Conservation (phyloP, 805 yeast species). For the Ogataea parapolymorpha region DNA sequence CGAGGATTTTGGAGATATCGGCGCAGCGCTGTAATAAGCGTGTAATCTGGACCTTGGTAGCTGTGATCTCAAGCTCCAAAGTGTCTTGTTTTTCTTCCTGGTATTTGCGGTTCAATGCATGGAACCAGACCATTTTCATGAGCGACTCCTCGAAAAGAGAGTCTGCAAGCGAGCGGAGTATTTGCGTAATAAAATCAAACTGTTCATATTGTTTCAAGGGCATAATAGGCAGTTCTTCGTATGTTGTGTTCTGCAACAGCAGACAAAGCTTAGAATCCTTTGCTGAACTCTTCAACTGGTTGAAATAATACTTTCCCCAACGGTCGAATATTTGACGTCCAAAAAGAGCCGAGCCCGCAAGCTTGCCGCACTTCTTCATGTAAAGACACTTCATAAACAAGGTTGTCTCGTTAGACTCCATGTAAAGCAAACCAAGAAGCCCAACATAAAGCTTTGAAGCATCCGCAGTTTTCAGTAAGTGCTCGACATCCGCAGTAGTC, state of each 20-base stretch:
- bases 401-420: slow-evolving; percentile 11
- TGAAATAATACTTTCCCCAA: slow-evolving; percentile 22
- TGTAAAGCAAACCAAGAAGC: slow-evolving; percentile 8
- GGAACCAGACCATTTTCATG: slow-evolving; percentile 18
- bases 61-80: slow-evolving; percentile 3
- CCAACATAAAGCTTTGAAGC: neutral
- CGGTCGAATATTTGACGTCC: slow-evolving; percentile 11
- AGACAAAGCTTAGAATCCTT: slow-evolving; percentile 6
- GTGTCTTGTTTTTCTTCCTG: slow-evolving; percentile 1
- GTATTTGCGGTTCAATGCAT: slow-evolving; percentile 13
- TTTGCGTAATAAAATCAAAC: slow-evolving; percentile 11
- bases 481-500: slow-evolving; percentile 14
- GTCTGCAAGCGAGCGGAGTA: slow-evolving; percentile 15
- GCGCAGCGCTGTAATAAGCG: slow-evolving; percentile 9
- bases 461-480: neutral
- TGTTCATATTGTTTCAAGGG: neutral
- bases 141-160: slow-evolving; percentile 12
- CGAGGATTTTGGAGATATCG: neutral
- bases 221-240: slow-evolving; percentile 10
- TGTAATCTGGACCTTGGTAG: slow-evolving; percentile 12
- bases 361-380: slow-evolving; percentile 18
- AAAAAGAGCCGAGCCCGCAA: slow-evolving; percentile 1
- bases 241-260: slow-evolving; percentile 14
- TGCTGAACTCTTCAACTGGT: neutral
- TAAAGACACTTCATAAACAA: slow-evolving; percentile 24